These are phyloP conservation scores for Syzygium malaccense DNA, from an alignment of 441 rosid species.

Conservation along the genomic window DNA sequence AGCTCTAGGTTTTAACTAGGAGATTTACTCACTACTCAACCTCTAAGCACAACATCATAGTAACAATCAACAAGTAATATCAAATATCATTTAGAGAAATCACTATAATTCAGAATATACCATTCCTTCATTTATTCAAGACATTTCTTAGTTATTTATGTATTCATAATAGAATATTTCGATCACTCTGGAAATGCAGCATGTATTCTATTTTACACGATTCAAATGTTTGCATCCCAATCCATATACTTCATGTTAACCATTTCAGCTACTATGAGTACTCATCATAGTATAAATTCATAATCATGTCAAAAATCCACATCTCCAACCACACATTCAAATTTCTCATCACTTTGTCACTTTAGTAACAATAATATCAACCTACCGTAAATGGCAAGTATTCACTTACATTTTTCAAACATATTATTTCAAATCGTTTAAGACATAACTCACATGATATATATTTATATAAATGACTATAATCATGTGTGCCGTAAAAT, in stretches of 20 bases:
- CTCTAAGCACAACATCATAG: neutral
- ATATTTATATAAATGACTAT: fast-evolving
- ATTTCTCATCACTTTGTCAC: too few relatives aligned
- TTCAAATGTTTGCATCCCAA: neutral
- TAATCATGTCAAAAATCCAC: too few relatives aligned
- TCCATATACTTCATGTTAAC: neutral
- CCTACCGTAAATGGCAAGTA: neutral
- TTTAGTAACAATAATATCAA: too few relatives aligned
- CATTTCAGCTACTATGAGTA: neutral
- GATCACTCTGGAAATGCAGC: neutral
- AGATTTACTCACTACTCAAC: neutral
- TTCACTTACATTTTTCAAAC: neutral
- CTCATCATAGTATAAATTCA: neutral
- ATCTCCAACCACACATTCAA: too few relatives aligned
- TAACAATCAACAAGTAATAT: neutral
- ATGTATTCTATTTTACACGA: too few relatives aligned
- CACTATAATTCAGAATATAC: too few relatives aligned
- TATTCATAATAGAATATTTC: neutral
- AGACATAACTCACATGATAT: neutral
- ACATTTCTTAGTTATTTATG: neutral
- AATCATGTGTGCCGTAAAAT: neutral
- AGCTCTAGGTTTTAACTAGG: neutral
- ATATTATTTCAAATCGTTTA: neutral
- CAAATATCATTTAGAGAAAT: neutral
- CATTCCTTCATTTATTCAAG: neutral